Conservation (phyloP, 169 alveolate species). For the Prorocentrum cordatum region DNA sequence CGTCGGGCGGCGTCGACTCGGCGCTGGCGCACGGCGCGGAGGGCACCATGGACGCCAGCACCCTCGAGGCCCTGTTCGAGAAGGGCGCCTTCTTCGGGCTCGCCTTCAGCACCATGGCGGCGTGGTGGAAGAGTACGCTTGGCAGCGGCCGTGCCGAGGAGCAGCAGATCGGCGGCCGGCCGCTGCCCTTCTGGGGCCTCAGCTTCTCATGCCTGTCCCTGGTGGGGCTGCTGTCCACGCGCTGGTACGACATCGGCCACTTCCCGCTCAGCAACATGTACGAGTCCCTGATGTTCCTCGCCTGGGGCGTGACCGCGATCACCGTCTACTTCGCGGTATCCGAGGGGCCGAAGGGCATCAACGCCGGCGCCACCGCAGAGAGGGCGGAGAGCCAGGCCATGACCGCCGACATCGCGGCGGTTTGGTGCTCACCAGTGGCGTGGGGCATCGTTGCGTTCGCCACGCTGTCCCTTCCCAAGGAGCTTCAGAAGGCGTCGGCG, state of each 20-base stretch:
- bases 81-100: constrained; percentile 12
- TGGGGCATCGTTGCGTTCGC: constrained; percentile 63
- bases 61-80: constrained; percentile 39
- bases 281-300: constrained; percentile 49
- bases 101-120: constrained; percentile 7
- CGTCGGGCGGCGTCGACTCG: too few species aligned
- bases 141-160: constrained; percentile 32
- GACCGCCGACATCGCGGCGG: neutral
- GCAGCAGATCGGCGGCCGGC: neutral
- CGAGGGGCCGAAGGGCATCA: neutral
- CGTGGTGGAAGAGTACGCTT: constrained; percentile 38
- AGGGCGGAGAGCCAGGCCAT: neutral
- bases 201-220: neutral
- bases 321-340: constrained; percentile 11
- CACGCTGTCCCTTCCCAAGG: constrained; percentile 55
- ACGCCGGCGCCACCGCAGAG: neutral
- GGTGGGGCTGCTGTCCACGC: constrained; percentile 26
- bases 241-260: constrained; percentile 55
- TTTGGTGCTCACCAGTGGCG: constrained; percentile 53
- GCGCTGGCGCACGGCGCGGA: too few species aligned
- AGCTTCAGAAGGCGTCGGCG: constrained; percentile 39
- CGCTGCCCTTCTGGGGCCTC: constrained; percentile 12
- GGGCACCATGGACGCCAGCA: constrained; percentile 8
- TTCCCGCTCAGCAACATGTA: constrained; percentile 59
- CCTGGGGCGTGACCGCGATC: constrained; percentile 54